Evolutionary conservation across 1,284 basidiomycete genomes (phyloP), one percentile per base, ranked within the genome.

Genomic region (Ceratobasidium sp.): DNA sequence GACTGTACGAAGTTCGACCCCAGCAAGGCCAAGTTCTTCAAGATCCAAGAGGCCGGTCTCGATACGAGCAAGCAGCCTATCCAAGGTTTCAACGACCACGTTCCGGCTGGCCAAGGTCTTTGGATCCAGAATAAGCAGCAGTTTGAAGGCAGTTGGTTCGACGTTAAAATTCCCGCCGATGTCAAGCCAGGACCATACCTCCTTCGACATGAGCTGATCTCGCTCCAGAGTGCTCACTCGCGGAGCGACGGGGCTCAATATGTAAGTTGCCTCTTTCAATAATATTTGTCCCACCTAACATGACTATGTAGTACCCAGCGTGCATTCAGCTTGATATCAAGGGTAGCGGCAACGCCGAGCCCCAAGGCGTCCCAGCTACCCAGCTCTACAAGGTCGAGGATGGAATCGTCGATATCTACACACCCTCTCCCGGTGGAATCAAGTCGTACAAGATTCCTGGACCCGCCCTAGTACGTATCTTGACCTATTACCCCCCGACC

Each of bases 181-280:
- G 84, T 94, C 76, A 85, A 87, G 0, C 82, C 91, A 0, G 93
- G 93, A 1, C 85, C 89, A 81, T 94, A 94, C 82, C 86, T 94
- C 75, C 83, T 94, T 79, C 90, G 93, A 1, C 89, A 91, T 82
- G 92, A 94, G 84, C 88, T 94, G 82, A 90, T 94, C 82, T 89
- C 90, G 5, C 88, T 94, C 17, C 93, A 94, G 79, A 85, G 89
- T 52, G 93, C 88, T 20, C 83, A 81, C 62, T 78, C 81, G 0
- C n/a, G 65, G 0, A 89, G 89, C 3, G 90, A 90, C 17, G 92
- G 91, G 13, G 92, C 73, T 44, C 73, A 75, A 75, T 75, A 75
- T 26, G 73, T 75, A 38, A 75, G 73, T 62, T 40, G 23, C 17
- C 50, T 12, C 12, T 10, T 59, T 59, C 20, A 42, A 15, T 26